Conservation (phyloP, 2,329 filamentous ascomycete genomes). For the Coniosporium tulheliwenetii region DNA sequence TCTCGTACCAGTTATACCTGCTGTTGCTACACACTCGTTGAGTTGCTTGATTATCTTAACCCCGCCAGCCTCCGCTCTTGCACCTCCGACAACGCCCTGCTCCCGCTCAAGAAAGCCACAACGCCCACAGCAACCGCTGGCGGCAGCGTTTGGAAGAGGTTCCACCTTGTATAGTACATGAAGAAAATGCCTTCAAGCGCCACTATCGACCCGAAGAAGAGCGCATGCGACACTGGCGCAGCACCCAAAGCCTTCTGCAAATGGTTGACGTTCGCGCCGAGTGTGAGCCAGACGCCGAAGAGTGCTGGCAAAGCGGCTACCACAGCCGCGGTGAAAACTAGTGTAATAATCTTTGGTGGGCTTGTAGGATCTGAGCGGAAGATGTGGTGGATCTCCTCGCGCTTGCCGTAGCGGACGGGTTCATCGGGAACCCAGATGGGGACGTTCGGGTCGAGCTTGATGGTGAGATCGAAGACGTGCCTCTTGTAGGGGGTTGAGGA, state of each 20-base stretch:
- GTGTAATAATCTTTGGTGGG: conserved; percentile 63
- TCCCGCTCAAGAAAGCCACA: conserved; percentile 72
- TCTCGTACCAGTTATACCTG: too few relatives aligned
- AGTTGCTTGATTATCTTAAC: conserved; percentile 27
- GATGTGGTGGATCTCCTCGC: conserved; percentile 75
- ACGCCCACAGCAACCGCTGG: conserved; percentile 50
- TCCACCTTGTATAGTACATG: conserved; percentile 87
- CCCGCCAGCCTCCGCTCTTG: conserved; percentile 75
- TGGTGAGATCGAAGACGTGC: conserved; percentile 55
- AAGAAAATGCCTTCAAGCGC: conserved; percentile 87
- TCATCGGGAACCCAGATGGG: conserved; percentile 46
- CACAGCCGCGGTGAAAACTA: conserved; percentile 62
- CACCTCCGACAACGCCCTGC: conserved; percentile 81
- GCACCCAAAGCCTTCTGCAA: conserved; percentile 56
- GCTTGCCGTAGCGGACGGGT: conserved; percentile 70
- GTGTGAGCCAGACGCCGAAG: conserved; percentile 54
- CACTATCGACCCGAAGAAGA: conserved; percentile 79
- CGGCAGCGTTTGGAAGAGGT: conserved; percentile 76
- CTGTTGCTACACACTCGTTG: too few relatives aligned
- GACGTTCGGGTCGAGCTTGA: conserved; percentile 47
- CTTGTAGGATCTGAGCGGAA: conserved; percentile 70
- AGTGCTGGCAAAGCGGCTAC: conserved; percentile 59
- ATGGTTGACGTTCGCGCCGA: conserved; percentile 75
- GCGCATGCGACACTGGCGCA: conserved; percentile 63
- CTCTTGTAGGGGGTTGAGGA: conserved; percentile 50